Evolutionary conservation across 2,329 filamentous ascomycete genomes (phyloP), one percentile per base, ranked within the genome.

Genomic region (Colletotrichum falcatum): DNA sequence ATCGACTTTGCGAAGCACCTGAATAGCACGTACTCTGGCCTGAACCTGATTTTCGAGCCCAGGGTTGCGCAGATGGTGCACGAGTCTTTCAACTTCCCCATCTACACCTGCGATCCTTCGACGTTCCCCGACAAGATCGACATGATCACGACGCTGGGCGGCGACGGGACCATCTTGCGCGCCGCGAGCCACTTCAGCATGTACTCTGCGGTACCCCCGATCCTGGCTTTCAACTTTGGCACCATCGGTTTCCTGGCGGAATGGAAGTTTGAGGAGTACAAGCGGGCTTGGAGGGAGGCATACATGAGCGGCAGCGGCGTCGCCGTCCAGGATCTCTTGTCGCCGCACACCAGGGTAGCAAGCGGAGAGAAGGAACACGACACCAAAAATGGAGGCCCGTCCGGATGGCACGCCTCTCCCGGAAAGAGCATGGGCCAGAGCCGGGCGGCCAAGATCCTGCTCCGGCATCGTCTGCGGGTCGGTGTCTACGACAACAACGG

Each of bases 151-250:
- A 98, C 96, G 0, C 89, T 99, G 60, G 96, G 96, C 63, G 96
- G 96, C 51, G 96, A 99, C 79, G 94, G 94, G 71, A 97, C 94
- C 2, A 95, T 97, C 64, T 82, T 97, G 56, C 92, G 93, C 70
- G 94, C 94, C 0, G 92, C 94, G 2, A 95, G 92, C 64, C 87
- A 77, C 26, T 76, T 97, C 82, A 94, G 94, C 70, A 91, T 93
- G 46, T 90, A 93, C 54, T 86, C 88, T 2, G 90, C 90, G 53
- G 95, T 99, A 0, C 96, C 96, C 0, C 96, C 96, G 0, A 92
- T 99, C 42, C 85, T 99, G 9, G 94, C 94, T 1, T 99, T 99
- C 78, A 97, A 94, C 78, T 98, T 99, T 94, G 96, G 96, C 7
- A 97, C 95, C 0, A 84, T 99, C 0, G 96, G 96, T 0, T 99